phyloP scores from a whole-genome alignment of 306 rosid species.

The Sindora glabra region DNA sequence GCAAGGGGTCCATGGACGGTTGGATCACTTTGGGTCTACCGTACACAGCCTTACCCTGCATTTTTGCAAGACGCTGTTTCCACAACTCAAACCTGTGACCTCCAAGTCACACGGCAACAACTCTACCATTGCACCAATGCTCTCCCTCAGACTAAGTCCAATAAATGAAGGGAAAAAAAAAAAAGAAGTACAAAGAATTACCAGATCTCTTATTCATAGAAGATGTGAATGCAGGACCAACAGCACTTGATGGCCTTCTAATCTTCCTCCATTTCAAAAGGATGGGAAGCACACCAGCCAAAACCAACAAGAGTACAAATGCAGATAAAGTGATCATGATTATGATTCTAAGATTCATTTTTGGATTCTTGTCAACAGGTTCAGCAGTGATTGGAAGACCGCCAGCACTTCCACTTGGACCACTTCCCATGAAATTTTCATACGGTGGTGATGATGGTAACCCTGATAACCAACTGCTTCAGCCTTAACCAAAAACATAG shows the following conservation, averaged over 20 bases:
- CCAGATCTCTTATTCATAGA: slow-evolving; percentile 77
- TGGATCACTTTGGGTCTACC: too few species aligned
- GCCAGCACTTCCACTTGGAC: slow-evolving; percentile 38
- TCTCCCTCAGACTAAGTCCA: slow-evolving; percentile 7
- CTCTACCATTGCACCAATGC: background rate
- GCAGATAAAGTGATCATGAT: slow-evolving; percentile 64
- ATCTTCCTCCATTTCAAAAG: slow-evolving; percentile 62
- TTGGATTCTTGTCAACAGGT: slow-evolving; percentile 40
- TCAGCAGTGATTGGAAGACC: slow-evolving; percentile 58
- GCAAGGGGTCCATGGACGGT: too few species aligned
- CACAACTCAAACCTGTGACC: too few species aligned
- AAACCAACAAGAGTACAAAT: slow-evolving; percentile 57
- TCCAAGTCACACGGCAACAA: too few species aligned
- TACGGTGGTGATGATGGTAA: slow-evolving; percentile 54
- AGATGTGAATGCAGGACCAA: slow-evolving; percentile 47
- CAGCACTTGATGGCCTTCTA: slow-evolving; percentile 60
- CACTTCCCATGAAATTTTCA: slow-evolving; percentile 35
- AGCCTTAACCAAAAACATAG: slow-evolving; percentile 27
- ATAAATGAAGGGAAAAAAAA: background rate
- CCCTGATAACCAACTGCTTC: slow-evolving; percentile 49
- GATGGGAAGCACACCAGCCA: slow-evolving; percentile 51
- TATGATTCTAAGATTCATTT: slow-evolving; percentile 52
- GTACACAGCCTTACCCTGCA: too few species aligned
- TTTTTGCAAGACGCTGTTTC: too few species aligned
- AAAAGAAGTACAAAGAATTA: slow-evolving; percentile 25